Evolutionary conservation across 2,329 filamentous ascomycete species (phyloP), one percentile per base, ranked within the genome.

Genomic region (Aspergillus fumigatus): DNA sequence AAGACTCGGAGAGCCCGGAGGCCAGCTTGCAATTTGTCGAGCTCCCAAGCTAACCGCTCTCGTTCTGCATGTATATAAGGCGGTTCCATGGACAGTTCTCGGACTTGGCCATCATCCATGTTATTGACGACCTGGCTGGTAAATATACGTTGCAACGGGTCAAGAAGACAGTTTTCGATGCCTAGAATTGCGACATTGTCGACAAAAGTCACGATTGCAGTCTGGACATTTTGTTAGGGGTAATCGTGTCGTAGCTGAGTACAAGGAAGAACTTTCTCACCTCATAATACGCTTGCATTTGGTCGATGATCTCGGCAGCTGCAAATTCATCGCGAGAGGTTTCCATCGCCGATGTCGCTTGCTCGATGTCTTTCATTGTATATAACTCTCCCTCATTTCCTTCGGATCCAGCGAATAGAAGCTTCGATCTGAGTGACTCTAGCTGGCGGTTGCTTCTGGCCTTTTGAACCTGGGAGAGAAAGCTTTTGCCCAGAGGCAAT

Each of bases 161-260:
- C 63, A 0, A 83, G 64, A 0, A 83, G 73, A 48, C 78, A 81
- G 32, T 77, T 77, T 60, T 83, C 80, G 0, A 80, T 69, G 0
- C 74, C 80, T 0, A 82, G 68, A n/a, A 74, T 79, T 19, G 77
- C 70, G 9, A 82, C 67, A 21, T 80, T 80, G 3, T 83, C 77
- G 3, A 77, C 70, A 50, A 82, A 80, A 0, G 74, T 77, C 11
- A 75, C 62, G 3, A 77, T 67, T 1, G 77, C 74, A 63, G 58
- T 63, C 64, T 64, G 21, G 3, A 47, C 1, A 3, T 25, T 11
- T 7, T 26, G 6, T 6, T 43, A 29, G 6, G 2, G 27, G 19
- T 52, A 11, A 40, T 14, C 6, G 32, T 38, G 50, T 51, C 17
- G 21, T 43, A 26, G 8, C 50, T 43, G 50, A 29, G n/a, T n/a